Base-by-base conservation (phyloP, 352 stramenopile genomes). In the Pythium vanterpoolii region DNA sequence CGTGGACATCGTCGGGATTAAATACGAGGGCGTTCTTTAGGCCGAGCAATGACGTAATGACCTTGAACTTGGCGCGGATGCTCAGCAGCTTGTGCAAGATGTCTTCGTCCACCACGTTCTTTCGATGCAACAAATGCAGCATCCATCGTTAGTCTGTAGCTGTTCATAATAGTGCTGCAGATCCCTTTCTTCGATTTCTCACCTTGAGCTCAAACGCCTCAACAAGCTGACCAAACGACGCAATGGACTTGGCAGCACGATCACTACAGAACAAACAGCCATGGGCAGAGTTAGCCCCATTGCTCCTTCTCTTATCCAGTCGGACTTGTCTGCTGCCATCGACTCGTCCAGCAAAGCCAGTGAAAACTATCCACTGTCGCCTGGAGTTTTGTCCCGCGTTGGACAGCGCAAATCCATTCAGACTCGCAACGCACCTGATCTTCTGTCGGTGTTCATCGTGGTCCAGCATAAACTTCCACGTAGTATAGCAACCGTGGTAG, bases 61-160 rank as follows among this genome's bases (percentile, higher is more conserved):
- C 71, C 47, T 94, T 94, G 56, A 92, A 90, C 54, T 94, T 94
- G 56, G 85, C 85, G 24, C 82, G 78, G 31, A 94, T 89, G 26
- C 70, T 67, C 33, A 87, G 80, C 63, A 94, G 52, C 28, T 83
- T 71, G 54, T 80, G 70, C 44, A 90, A 60, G 43, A 94, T 83
- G 59, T 90, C 83, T 46, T 92, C 80, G 49, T 92, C 77, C 64
- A 92, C 68, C 30, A 86, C 67, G 53, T 94, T 94, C 84, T 94
- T 21, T 5, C 6, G 11, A 13, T 36, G 11, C 31, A 33, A 42
- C 13, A 36, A 36, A 13, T 36, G 11, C 31, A 33, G 8, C 27
- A 11, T 13, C 6, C 31, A 36, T 36, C 31, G 10, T 19, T 8
- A 16, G 34, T 42, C 11, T 21, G 5, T 36, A 36, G 6, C 6